Evolutionary conservation across 2,329 filamentous ascomycete genomes (phyloP).

Genomic region (Fusarium euwallaceae): DNA sequence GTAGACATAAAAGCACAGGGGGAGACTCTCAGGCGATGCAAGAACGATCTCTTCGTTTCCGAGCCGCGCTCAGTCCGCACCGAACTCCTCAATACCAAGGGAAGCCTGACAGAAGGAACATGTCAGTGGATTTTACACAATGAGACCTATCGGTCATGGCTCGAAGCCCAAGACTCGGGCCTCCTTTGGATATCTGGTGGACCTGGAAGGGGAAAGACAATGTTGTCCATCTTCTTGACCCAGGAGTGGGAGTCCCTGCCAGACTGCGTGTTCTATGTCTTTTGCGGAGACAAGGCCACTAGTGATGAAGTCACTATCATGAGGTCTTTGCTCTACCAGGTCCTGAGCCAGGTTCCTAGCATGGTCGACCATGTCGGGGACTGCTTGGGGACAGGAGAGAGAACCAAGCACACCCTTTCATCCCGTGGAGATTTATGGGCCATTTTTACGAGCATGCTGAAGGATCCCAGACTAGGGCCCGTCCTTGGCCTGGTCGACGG

Average conservation of each 20-base stretch:
- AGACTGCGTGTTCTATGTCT: neutral
- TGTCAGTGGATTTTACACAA: neutral
- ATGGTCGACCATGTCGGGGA: neutral
- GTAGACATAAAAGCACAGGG: neutral
- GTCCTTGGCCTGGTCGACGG: neutral
- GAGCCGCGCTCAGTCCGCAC: neutral
- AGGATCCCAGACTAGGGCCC: fast-evolving
- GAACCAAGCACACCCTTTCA: neutral
- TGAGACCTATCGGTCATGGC: neutral
- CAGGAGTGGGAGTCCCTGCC: neutral
- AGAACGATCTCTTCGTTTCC: neutral
- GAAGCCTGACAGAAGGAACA: neutral
- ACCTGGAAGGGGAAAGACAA: neutral
- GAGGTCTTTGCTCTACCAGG: neutral
- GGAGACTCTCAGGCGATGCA: neutral
- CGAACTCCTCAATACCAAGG: neutral
- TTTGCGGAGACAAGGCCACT: neutral
- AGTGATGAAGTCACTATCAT: neutral
- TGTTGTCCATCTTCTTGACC: neutral
- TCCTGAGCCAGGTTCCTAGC: fast-evolving
- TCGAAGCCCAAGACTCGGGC: fast-evolving
- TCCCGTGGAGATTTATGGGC: neutral
- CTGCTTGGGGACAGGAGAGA: neutral
- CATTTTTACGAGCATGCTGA: neutral
- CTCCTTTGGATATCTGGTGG: neutral